Evolutionary conservation across 2,329 filamentous ascomycete genomes (phyloP).

Genomic region (Parascedosporium putredinis): DNA sequence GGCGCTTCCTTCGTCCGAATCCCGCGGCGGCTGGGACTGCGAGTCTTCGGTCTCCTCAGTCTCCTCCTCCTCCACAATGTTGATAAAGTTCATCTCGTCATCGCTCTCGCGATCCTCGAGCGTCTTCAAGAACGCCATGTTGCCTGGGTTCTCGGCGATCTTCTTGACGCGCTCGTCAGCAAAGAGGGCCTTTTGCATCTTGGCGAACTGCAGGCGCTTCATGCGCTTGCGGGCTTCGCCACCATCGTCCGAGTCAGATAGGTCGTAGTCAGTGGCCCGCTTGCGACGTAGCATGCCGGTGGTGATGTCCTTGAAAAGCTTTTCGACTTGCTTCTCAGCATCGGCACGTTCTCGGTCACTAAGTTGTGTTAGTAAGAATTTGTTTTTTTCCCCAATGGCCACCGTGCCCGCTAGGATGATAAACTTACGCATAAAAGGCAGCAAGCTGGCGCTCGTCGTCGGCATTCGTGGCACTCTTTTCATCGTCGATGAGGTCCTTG

Average conservation of each 20-base stretch:
- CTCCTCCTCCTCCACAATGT: slow-evolving; percentile 26
- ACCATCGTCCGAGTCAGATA: slow-evolving; percentile 86
- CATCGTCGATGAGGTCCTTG: slow-evolving; percentile 82
- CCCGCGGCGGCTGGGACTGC: slow-evolving; percentile 19
- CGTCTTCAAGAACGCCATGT: slow-evolving; percentile 78
- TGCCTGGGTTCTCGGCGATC: slow-evolving; percentile 80
- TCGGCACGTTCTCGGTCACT: slow-evolving; percentile 69
- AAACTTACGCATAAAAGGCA: slow-evolving; percentile 78
- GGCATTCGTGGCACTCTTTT: slow-evolving; percentile 24
- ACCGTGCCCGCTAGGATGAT: slow-evolving; percentile 10
- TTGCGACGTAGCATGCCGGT: slow-evolving; percentile 80
- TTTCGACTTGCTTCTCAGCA: slow-evolving; percentile 81
- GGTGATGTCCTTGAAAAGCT: slow-evolving; percentile 86
- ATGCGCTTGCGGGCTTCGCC: slow-evolving; percentile 65
- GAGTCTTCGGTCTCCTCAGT: slow-evolving; percentile 22
- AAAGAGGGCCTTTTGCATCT: slow-evolving; percentile 82
- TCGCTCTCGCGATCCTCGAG: slow-evolving; percentile 74
- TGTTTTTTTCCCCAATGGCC: slow-evolving; percentile 10
- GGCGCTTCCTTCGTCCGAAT: slow-evolving; percentile 10
- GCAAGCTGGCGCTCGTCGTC: slow-evolving; percentile 73
- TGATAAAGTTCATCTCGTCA: slow-evolving; percentile 67
- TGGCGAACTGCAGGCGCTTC: slow-evolving; percentile 80
- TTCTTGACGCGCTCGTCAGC: slow-evolving; percentile 84
- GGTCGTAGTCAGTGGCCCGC: slow-evolving; percentile 68
- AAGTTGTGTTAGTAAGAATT: slow-evolving; percentile 8